phyloP scores from a whole-genome alignment of 768 basidiomycete species.

The Termitomyces sp. region DNA sequence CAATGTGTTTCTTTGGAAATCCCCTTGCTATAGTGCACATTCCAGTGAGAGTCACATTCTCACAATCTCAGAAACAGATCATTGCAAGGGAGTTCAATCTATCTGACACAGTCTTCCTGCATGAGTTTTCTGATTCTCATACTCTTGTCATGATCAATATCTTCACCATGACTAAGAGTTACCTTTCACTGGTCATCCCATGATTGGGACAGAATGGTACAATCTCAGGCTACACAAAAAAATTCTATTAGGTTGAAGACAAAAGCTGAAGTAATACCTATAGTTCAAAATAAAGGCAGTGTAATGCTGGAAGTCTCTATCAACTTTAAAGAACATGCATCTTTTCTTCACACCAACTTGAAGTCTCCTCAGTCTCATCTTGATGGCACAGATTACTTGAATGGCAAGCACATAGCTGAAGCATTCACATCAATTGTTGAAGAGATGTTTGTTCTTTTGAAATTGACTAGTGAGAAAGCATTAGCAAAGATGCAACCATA shows the following conservation, averaged over 20 bases:
- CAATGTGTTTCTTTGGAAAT: slow-evolving; percentile 33
- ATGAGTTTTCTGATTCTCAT: slow-evolving; percentile 20
- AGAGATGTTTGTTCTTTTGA: slow-evolving; percentile 37
- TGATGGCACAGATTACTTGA: slow-evolving; percentile 25
- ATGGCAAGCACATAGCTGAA: slow-evolving; percentile 27
- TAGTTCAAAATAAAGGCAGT: slow-evolving; percentile 17
- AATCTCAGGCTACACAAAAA: slow-evolving; percentile 17
- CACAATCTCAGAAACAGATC: slow-evolving; percentile 33
- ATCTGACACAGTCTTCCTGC: slow-evolving; percentile 42
- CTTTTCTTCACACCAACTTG: slow-evolving; percentile 18
- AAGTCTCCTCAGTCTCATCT: slow-evolving; percentile 26
- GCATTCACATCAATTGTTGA: slow-evolving; percentile 38
- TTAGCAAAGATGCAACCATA: slow-evolving; percentile 24
- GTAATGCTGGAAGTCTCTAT: slow-evolving; percentile 33
- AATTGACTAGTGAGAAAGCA: slow-evolving; percentile 31
- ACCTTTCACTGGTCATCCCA: slow-evolving; percentile 42
- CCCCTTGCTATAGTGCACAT: slow-evolving; percentile 39
- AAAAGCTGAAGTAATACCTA: slow-evolving; percentile 37
- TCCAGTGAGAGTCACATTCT: slow-evolving; percentile 19
- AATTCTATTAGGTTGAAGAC: slow-evolving; percentile 26
- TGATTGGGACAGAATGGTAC: slow-evolving; percentile 37
- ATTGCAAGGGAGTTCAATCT: slow-evolving; percentile 45
- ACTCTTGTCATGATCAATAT: slow-evolving; percentile 30
- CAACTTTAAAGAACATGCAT: slow-evolving; percentile 33
- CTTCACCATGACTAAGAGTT: slow-evolving; percentile 33